These are phyloP conservation scores for Hyparrhenia diplandra DNA, from an alignment of 176 grass and related monocot genomes.

Conservation along the genomic window DNA sequence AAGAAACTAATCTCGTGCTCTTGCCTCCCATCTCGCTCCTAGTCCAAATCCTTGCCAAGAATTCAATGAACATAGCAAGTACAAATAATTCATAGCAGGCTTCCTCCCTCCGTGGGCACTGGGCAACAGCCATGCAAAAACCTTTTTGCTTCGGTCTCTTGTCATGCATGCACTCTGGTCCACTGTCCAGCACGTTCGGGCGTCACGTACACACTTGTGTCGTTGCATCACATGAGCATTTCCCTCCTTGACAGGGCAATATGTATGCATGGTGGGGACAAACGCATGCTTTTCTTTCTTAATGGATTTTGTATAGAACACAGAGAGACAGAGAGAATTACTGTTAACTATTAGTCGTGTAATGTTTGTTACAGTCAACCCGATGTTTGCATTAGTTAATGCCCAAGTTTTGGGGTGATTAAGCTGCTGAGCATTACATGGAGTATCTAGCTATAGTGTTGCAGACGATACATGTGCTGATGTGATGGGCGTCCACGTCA, in stretches of 20 bases:
- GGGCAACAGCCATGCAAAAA: neutral
- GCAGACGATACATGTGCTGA: neutral
- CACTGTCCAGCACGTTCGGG: neutral
- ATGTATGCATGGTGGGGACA: neutral
- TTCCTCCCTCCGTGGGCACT: neutral
- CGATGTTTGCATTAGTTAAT: neutral
- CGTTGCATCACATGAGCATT: neutral
- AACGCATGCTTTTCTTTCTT: no score
- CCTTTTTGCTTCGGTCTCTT: neutral
- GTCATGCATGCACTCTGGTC: neutral
- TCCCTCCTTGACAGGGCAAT: neutral
- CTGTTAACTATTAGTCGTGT: no score
- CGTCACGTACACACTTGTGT: neutral
- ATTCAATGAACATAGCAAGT: neutral
- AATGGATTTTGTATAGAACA: no score
- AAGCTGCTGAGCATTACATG: neutral
- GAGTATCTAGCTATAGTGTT: neutral
- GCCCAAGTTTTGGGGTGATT: neutral
- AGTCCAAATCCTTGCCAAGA: neutral
- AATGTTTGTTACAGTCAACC: neutral
- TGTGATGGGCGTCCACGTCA: neutral
- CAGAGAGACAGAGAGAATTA: no score
- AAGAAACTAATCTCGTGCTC: neutral
- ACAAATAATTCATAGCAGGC: conserved; percentile 1
- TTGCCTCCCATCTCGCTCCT: no score